These are phyloP conservation scores for Myrmaecium sp. DNA, from an alignment of 2,329 filamentous ascomycete species.

Conservation along the genomic window DNA sequence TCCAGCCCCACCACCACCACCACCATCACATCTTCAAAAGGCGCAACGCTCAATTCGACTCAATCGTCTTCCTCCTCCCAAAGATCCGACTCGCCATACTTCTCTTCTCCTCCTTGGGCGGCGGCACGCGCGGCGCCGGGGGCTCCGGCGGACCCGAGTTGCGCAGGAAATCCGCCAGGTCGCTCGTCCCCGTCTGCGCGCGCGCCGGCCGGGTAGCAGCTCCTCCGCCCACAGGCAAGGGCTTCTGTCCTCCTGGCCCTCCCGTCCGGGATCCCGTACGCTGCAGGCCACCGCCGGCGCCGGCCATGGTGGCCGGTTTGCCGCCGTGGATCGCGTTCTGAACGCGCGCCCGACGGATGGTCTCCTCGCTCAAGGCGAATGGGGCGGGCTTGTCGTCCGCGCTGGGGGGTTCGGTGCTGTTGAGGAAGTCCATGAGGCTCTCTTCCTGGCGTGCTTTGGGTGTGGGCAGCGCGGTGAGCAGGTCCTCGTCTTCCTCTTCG, in stretches of 20 bases:
- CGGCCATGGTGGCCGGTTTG: background rate
- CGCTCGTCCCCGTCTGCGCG: constrained; percentile 8
- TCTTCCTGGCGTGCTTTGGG: constrained; percentile 25
- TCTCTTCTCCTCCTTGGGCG: too few relatives aligned
- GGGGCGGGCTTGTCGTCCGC: constrained; percentile 14
- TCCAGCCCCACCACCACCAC: too few relatives aligned
- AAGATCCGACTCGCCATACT: too few relatives aligned
- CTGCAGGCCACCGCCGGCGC: background rate
- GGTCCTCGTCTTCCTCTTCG: constrained; percentile 42
- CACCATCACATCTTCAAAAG: too few relatives aligned
- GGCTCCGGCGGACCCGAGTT: constrained; percentile 22
- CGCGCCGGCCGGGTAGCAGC: background rate
- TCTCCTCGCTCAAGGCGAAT: constrained; percentile 8
- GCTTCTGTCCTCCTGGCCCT: background rate
- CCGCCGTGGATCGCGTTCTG: constrained; percentile 2
- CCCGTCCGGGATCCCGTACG: background rate
- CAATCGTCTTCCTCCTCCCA: too few relatives aligned
- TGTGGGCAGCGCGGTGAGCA: constrained; percentile 29
- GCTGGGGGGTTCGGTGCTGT: constrained; percentile 47
- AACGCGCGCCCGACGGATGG: background rate
- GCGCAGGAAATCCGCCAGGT: constrained; percentile 27
- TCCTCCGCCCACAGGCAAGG: background rate
- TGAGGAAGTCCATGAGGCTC: constrained; percentile 57
- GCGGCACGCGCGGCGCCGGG: background rate
- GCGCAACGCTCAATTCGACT: too few relatives aligned